A percentile compares a stretch with the other conserved stretches of the same genome.
Evolutionary conservation across 2,329 filamentous ascomycete genomes (phyloP).

Genomic region (Tolypocladium paradoxum): DNA sequence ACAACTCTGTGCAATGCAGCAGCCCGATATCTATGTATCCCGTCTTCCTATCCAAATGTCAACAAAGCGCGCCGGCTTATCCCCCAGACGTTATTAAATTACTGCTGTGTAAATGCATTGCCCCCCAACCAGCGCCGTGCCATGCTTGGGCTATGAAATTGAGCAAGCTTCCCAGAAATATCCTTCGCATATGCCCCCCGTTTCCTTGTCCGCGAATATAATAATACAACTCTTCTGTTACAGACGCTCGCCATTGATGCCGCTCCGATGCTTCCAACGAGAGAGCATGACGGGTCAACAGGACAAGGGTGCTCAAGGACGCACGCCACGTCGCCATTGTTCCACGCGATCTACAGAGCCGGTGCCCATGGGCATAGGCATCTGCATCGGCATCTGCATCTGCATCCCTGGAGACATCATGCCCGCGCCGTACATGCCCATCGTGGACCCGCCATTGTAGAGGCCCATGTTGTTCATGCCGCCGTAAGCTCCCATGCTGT

Average conservation of each 20-base stretch:
- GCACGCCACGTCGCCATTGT: slow-evolving; percentile 31
- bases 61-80: neutral
- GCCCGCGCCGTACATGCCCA: slow-evolving; percentile 17
- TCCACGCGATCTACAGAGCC: slow-evolving; percentile 26
- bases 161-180: neutral
- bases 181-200: neutral
- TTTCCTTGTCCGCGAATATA: neutral
- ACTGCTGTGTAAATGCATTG: neutral
- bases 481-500: slow-evolving; percentile 4
- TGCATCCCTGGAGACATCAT: slow-evolving; percentile 17
- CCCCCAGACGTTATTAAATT: neutral
- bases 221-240: neutral
- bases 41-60: neutral
- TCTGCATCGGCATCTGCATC: slow-evolving; percentile 7
- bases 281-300: neutral
- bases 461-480: slow-evolving; percentile 8
- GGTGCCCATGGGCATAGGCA: slow-evolving; percentile 12
- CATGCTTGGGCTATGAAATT: neutral
- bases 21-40: neutral
- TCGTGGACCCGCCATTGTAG: slow-evolving; percentile 9
- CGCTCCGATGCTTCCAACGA: neutral
- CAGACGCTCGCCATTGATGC: neutral
- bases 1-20: neutral
- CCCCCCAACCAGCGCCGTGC: neutral
- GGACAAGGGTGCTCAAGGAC: slow-evolving; percentile 13